Percentiles rank a stretch among this genome's conserved stretches.
These are phyloP conservation scores for Phytophthora fragariaefolia DNA, from an alignment of 352 stramenopile species.

Conservation along the genomic window DNA sequence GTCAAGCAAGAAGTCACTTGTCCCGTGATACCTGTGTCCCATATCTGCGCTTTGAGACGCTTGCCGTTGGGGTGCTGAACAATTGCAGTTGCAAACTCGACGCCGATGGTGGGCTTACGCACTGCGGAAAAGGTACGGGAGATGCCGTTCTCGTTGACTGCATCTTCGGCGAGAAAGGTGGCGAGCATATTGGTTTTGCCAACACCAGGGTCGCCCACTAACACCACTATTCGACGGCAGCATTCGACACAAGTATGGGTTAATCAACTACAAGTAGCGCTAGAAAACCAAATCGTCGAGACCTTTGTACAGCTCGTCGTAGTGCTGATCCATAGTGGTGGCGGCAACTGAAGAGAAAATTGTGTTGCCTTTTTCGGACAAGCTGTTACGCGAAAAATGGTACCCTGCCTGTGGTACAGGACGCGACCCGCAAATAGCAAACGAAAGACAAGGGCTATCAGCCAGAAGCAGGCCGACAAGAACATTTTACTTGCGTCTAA, in stretches of 20 bases:
- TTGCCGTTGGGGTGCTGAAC: constrained; percentile 75
- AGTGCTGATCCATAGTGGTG: constrained; percentile 60
- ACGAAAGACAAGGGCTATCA: background rate
- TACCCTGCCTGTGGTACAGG: background rate
- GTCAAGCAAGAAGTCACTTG: no score
- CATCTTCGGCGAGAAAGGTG: constrained; percentile 65
- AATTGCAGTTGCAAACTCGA: constrained; percentile 86
- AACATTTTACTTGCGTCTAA: no score
- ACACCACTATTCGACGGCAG: constrained; percentile 53
- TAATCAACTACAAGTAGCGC: background rate
- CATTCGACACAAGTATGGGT: background rate
- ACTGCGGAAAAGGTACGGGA: constrained; percentile 58
- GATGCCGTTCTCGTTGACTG: constrained; percentile 40
- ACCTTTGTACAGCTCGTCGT: constrained; percentile 88
- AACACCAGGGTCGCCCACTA: constrained; percentile 86
- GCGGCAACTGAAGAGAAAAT: no score
- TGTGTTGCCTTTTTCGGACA: constrained; percentile 33
- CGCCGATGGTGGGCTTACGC: constrained; percentile 80
- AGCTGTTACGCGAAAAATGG: constrained; percentile 16
- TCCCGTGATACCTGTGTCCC: constrained; percentile 79
- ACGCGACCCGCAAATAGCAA: background rate
- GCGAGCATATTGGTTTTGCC: constrained; percentile 92
- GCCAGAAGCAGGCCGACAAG: background rate
- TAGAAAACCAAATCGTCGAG: background rate
- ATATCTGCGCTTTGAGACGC: constrained; percentile 86